Base-by-base conservation (phyloP, 2,329 filamentous ascomycete species). In the Laburnicola sp. region DNA sequence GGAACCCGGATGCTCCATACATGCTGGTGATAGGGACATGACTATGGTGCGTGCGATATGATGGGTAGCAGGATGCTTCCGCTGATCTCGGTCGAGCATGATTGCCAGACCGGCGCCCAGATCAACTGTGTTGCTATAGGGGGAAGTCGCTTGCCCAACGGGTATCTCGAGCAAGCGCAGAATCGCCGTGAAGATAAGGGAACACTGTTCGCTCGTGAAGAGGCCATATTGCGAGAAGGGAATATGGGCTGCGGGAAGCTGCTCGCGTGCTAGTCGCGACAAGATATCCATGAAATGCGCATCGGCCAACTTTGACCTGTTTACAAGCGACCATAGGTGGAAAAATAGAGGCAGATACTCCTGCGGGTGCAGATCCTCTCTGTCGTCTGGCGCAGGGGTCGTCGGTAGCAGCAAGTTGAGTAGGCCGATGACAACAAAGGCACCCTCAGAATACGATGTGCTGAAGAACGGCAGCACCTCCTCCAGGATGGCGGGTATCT, bases 321-420 rank as follows among this genome's bases (percentile, higher is more conserved):
- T 94, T 59, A 97, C 86, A 36, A 97, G 80, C 1, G 92, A 94
- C 94, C 94, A 99, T 1, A 97, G 76, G 72, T 99, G 94, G 78
- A 99, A 99, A 63, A 96, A 87, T 0, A 93, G 96, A 2, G 94
- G 94, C 31, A 97, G 77, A 65, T 95, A 93, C 66, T 93, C 86
- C 59, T 92, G 87, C 0, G 94, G 93, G 61, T 91, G 86, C n/a
- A 96, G 84, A 61, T 91, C 84, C 28, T 80, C 78, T 62, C 88
- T 84, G 27, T 85, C 84, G 25, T 84, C 80, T 3, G 91, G 88
- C 2, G 88, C 84, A 1, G 91, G 86, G 31, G 86, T 84, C 6
- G 93, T 97, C 16, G 94, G 94, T 54, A 99, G 81, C 64, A 99
- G 79, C 57, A 95, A 78, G 65, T 96, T 97, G 65, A 99, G 79